Evolutionary conservation across 2,329 filamentous ascomycete species (phyloP), one percentile per base, ranked within the genome.

Genomic region (Orbilia blumenaviensis): DNA sequence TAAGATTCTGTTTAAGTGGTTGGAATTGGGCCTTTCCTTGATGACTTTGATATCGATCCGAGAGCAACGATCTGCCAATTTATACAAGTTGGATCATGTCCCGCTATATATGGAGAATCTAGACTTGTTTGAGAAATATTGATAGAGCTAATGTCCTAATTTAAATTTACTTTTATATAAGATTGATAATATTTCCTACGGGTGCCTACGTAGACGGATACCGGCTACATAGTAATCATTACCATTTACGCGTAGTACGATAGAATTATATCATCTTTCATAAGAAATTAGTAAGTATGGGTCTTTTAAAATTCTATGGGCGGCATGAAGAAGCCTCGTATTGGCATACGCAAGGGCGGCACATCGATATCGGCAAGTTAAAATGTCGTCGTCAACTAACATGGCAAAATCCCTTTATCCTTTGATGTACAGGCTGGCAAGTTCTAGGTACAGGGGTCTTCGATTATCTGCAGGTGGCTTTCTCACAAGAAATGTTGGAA

Each of bases 401-500:
- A 54, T 32, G 48, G 34, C 1, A 4, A 16, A 34, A 16, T 52
- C 3, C n/a, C 42, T 23, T 25, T 27, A 54, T 32, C 48, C 48
- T 54, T 54, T 54, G 48, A n/a, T 18, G 48, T 54, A 18, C 27
- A 54, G 27, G 25, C 46, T 50, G 46, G 46, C 25, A 23, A 50
- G 12, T 50, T 29, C 4, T 2, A 54, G 14, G 41, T 18, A 42
- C 41, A 42, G 18, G 42, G 18, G 21, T 23, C 36, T 6, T 27
- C 29, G 16, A 44, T 12, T 25, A 12, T 10, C 12, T 14, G 10
- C 44, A 50, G 21, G 44, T 12, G 23, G 25, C 21, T n/a, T 2
- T 2, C 9, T 2, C 3, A 1, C 12, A 2, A 50, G 12, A 21
- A 50, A 50, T 2, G 34, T 32, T 52, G 6, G 25, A 29, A 52